A percentile compares a stretch with the other conserved stretches of the same genome.
phyloP scores from a whole-genome alignment of 148 eudicot genomes.

The Nepenthes mirabilis region DNA sequence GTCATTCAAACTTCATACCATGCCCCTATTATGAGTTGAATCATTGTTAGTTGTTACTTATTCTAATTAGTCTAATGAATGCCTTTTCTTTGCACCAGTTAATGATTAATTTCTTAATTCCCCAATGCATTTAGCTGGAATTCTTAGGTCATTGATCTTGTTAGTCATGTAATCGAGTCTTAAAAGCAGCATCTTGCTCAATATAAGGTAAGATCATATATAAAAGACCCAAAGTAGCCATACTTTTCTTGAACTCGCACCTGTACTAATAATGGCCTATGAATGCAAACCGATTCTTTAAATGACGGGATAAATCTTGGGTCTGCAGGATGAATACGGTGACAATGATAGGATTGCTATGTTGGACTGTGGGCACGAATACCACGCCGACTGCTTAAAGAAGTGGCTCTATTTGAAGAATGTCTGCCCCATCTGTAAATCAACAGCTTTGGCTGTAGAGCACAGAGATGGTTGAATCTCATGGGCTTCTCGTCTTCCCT shows the following conservation, averaged over 20 bases:
- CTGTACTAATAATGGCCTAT: too few species aligned
- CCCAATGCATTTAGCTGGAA: not conserved
- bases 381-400: slow-evolving; percentile 69
- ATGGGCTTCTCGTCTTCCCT: not conserved
- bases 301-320: slow-evolving; percentile 4
- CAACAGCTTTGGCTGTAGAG: slow-evolving; percentile 35
- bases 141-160: too few species aligned
- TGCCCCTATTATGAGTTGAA: too few species aligned
- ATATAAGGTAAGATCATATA: too few species aligned
- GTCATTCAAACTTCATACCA: too few species aligned
- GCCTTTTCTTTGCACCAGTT: not conserved
- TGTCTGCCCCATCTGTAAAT: slow-evolving; percentile 81
- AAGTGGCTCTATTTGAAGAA: slow-evolving; percentile 77
- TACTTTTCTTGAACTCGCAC: too few species aligned
- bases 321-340: slow-evolving; percentile 67
- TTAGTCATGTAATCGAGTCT: too few species aligned
- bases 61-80: not conserved
- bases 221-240: too few species aligned
- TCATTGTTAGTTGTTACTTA: too few species aligned
- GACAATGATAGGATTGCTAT: slow-evolving; percentile 45
- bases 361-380: slow-evolving; percentile 83
- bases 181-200: too few species aligned
- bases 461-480: slow-evolving; percentile 12
- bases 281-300: not conserved
- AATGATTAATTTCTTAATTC: not conserved